Conservation (phyloP, 176 grass and related monocot species). For the Triticum monococcum region DNA sequence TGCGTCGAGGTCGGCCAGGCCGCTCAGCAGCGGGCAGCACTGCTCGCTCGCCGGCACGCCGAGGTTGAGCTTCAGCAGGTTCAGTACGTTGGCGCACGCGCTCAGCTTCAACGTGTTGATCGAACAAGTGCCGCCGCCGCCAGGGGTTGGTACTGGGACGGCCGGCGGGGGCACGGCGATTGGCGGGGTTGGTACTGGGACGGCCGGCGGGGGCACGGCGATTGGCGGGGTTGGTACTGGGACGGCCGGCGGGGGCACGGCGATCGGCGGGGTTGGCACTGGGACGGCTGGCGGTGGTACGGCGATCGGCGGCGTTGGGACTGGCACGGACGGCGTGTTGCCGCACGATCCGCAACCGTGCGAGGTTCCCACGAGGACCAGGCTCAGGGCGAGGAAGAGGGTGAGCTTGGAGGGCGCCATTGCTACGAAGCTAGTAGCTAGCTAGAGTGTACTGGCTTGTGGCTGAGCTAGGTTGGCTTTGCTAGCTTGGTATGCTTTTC, state of each 20-base stretch:
- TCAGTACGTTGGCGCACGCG: constrained; percentile 46
- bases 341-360: neutral
- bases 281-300: no score
- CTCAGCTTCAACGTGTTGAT: constrained; percentile 45
- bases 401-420: constrained; percentile 31
- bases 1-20: constrained; percentile 46
- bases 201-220: no score
- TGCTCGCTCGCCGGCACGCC: constrained; percentile 36
- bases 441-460: neutral
- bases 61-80: constrained; percentile 16
- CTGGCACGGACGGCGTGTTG: no score
- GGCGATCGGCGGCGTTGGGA: no score
- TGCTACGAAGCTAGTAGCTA: neutral
- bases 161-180: neutral
- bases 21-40: constrained; percentile 39
- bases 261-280: no score
- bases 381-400: constrained; percentile 23
- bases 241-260: no score
- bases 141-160: neutral
- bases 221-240: no score
- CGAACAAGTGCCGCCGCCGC: constrained; percentile 9
- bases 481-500: constrained; percentile 5
- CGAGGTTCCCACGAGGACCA: constrained; percentile 20
- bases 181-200: neutral
- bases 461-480: neutral